Conservation (phyloP, 1,284 basidiomycete species). For the Cryptococcus sp. region DNA sequence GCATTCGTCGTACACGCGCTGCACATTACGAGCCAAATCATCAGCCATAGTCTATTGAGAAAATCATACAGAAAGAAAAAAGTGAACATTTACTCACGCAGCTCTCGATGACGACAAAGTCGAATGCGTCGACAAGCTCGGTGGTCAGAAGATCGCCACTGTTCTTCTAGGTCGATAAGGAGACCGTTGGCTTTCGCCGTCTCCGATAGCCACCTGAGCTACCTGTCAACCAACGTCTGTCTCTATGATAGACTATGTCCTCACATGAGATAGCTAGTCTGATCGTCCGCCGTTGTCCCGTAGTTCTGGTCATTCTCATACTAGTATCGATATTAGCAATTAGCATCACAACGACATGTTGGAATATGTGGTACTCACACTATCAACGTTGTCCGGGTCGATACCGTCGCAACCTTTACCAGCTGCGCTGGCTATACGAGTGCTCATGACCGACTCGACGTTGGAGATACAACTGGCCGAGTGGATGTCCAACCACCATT, state of each 20-base stretch:
- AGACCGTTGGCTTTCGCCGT: constrained; percentile 20
- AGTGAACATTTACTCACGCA: constrained; percentile 21
- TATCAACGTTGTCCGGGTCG: constrained; percentile 48
- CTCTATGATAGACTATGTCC: no score
- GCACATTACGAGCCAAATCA: no score
- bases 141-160: constrained; percentile 26
- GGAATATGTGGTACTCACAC: background rate
- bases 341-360: no score
- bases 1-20: no score
- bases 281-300: constrained; percentile 24
- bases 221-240: no score
- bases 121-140: constrained; percentile 19
- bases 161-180: constrained; percentile 41
- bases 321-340: background rate
- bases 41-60: no score
- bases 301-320: constrained; percentile 32
- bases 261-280: constrained; percentile 35
- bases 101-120: constrained; percentile 28
- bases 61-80: no score
- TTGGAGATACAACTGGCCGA: constrained; percentile 24
- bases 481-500: constrained; percentile 42
- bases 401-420: constrained; percentile 46
- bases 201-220: constrained; percentile 17
- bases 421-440: constrained; percentile 33
- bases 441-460: constrained; percentile 24